Conservation (phyloP, 2,329 filamentous ascomycete genomes). For the Erysiphe neolycopersici region DNA sequence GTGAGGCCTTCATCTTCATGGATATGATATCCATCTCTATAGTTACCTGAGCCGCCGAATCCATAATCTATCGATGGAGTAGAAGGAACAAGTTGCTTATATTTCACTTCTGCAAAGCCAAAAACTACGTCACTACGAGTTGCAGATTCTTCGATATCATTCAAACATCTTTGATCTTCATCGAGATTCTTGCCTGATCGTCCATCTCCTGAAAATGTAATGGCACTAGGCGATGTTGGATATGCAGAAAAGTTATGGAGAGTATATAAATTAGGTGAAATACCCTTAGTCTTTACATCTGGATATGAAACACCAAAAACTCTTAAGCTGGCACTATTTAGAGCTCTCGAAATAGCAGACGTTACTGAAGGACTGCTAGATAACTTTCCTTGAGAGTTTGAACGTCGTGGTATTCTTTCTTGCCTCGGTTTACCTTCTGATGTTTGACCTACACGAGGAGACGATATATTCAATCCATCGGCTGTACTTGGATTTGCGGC, state of each 20-base stretch:
- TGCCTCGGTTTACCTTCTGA: conserved; percentile 35
- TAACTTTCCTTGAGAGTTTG: conserved; percentile 48
- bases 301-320: conserved; percentile 46
- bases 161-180: conserved; percentile 54
- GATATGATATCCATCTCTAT: conserved; percentile 25
- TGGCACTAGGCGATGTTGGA: conserved; percentile 34
- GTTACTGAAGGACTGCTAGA: conserved; percentile 50
- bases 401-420: conserved; percentile 37
- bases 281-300: conserved; percentile 29
- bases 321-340: conserved; percentile 68
- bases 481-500: conserved; percentile 45
- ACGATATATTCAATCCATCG: conserved; percentile 38
- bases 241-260: conserved; percentile 49
- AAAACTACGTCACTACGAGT: conserved; percentile 90
- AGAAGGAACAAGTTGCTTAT: conserved; percentile 80
- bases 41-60: conserved; percentile 32
- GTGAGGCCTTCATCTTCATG: conserved; percentile 55
- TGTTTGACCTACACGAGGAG: conserved; percentile 50
- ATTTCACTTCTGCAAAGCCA: conserved; percentile 95
- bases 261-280: conserved; percentile 49
- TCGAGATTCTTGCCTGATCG: conserved; percentile 36
- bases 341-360: conserved; percentile 79
- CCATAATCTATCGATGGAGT: conserved; percentile 52
- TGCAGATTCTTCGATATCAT: conserved; percentile 72
- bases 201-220: conserved; percentile 39